Evolutionary conservation across 106 monocot species (phyloP), one percentile per base, ranked within the genome.

Genomic region (Allium fistulosum): DNA sequence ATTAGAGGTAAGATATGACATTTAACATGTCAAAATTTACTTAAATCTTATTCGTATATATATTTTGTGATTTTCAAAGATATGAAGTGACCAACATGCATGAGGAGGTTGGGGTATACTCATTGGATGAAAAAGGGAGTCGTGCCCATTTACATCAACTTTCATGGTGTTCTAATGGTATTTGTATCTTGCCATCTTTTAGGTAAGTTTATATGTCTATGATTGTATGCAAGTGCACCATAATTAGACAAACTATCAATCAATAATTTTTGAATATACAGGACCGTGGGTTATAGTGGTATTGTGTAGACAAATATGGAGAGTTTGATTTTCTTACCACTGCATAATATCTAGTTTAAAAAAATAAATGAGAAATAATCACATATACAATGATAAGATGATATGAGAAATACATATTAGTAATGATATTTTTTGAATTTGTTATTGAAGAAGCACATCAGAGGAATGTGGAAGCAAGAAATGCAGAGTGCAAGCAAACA

Each of bases 91-190:
- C 13, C 75, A 67, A 61, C 71, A 80, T 59, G 57, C 75, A 8
- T 52, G 70, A 13, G 75, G 64, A 63, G 80, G 80, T 4, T 71
- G 55, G 17, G 80, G 80, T 1, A 75, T 70, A 9, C 47, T 75
- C 37, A 75, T 80, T 11, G 75, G 80, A 26, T 55, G 80, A 80
- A 80, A 67, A 80, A 80, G 60, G 80, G 75, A 70, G 80, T 75
- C 46, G 80, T 80, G 28, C 66, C 80, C n/a, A 76, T 80, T 63
- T 75, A 71, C 55, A 26, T 80, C 71, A 71, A 61, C 67, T 57
- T 75, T 62, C 70, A 64, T 46, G 69, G 76, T 28, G 28, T 3
- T 28, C 28, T 28, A 28, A 28, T 28, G 1, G 3, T 28, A 1
- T 28, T 28, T 28, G 2, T 28, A 28, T 3, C 1, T 28, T 3